Evolutionary conservation across 345 rosid genomes (phyloP).

Genomic region (Kernera saxatilis): DNA sequence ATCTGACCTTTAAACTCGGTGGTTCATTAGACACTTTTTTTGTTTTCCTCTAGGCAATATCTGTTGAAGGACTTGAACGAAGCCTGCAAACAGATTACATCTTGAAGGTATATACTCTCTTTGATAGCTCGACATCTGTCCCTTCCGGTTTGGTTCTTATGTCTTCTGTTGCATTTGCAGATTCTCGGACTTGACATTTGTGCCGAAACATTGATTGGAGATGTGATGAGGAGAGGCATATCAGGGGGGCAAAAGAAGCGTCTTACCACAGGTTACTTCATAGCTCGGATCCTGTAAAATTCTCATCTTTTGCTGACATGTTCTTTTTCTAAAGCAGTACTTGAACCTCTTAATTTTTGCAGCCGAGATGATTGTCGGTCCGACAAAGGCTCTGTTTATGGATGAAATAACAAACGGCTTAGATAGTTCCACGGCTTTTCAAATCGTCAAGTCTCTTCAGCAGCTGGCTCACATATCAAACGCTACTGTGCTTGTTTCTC

Average conservation of each 20-base stretch:
- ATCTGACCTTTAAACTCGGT: not conserved
- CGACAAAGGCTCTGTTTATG: conserved; percentile 54
- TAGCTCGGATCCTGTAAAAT: not conserved
- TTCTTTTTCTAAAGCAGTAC: not conserved
- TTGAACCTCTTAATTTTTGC: not conserved
- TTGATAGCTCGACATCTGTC: not conserved
- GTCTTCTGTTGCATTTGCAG: conserved; percentile 33
- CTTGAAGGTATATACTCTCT: conserved; percentile 50
- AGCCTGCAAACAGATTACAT: conserved; percentile 74
- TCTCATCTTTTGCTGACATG: conserved; percentile 1
- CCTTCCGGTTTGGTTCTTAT: not conserved
- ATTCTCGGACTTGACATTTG: conserved; percentile 65
- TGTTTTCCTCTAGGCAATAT: conserved; percentile 49
- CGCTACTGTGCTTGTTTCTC: conserved; percentile 62
- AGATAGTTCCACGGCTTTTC: conserved; percentile 81
- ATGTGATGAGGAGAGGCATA: conserved; percentile 71
- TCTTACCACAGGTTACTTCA: conserved; percentile 58
- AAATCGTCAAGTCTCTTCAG: conserved; percentile 66
- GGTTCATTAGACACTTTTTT: not conserved
- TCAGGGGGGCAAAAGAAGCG: conserved; percentile 88
- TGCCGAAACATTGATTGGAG: conserved; percentile 65
- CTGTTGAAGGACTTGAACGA: conserved; percentile 57
- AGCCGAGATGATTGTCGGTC: conserved; percentile 80
- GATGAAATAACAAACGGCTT: conserved; percentile 78
- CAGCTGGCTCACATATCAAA: conserved; percentile 52